Conservation (phyloP, 441 rosid species). For the Viola pubescens region DNA sequence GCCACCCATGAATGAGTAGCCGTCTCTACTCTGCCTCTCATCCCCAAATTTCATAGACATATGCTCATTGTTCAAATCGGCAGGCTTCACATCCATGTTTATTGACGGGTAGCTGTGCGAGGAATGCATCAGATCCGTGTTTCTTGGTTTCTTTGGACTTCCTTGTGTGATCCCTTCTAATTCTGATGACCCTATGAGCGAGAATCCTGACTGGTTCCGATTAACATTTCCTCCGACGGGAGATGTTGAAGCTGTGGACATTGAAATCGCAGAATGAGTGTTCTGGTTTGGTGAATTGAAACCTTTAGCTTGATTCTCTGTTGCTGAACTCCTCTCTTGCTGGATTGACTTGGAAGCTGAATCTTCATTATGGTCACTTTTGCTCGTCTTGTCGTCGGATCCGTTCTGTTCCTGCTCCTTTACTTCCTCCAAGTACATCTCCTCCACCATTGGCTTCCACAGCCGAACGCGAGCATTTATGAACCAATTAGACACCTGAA, state of each 20-base stretch:
- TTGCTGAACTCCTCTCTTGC: constrained; percentile 32
- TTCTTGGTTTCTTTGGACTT: constrained; percentile 79
- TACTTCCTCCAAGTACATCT: constrained; percentile 74
- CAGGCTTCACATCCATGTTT: constrained; percentile 35
- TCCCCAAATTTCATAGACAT: constrained; percentile 46
- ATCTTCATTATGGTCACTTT: constrained; percentile 54
- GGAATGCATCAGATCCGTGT: constrained; percentile 45
- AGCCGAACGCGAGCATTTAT: constrained; percentile 90
- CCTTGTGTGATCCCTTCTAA: constrained; percentile 65
- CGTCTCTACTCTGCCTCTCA: constrained; percentile 61
- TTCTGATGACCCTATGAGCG: constrained; percentile 53
- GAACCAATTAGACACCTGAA: constrained; percentile 86
- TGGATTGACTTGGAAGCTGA: constrained; percentile 44
- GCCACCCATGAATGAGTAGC: constrained; percentile 65
- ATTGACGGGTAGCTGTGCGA: constrained; percentile 37
- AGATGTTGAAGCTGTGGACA: constrained; percentile 44
- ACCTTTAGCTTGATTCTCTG: constrained; percentile 23
- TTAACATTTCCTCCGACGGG: constrained; percentile 32
- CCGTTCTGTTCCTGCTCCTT: constrained; percentile 55
- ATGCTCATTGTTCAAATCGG: constrained; percentile 29
- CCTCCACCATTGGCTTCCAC: constrained; percentile 98
- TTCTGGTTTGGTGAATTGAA: constrained; percentile 36
- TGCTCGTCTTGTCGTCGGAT: constrained; percentile 51
- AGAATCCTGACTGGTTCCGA: constrained; percentile 48
- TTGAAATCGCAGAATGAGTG: constrained; percentile 36